Base-by-base conservation (phyloP, 306 rosid species). In the Prosopis cineraria region DNA sequence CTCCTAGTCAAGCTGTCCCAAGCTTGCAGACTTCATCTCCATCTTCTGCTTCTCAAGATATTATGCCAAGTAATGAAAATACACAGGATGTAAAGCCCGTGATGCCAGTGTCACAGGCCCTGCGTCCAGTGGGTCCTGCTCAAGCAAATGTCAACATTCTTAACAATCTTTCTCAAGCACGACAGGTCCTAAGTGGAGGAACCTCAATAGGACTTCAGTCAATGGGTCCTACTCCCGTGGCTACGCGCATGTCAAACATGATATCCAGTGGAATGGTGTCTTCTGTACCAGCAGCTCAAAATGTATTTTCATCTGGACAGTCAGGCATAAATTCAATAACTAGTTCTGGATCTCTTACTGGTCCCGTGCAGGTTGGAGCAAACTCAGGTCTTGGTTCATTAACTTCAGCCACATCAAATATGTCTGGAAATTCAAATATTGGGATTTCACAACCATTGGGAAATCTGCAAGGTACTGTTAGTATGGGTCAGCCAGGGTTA, bases 261-360 rank as follows among this genome's bases (percentile, higher is more conserved):
- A 95, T 95, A 84, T 95, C 99, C 63, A 95, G 91, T 87, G 99
- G 98, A 80, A 93, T 90, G 97, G 77, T 95, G 62, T 93, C 98
- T 81, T 89, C 99, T 40, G 90, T 88, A 56, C 91, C 92, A 50
- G 86, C 91, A 39, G 82, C 90, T 81, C 99, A 93, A 81, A 95
- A 87, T 65, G 94, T 87, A 79, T 89, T 89, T 90, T 85, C 98
- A 72, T 86, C 97, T 63, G 93, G 92, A 70, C 97, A 82, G 63
- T 58, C 93, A 2, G 89, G 80, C 68, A 82, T 87, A 20, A 82
- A 91, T 47, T 84, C 97, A 39, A 83, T 88, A 10, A 78, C 88
- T 67, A 91, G 93, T 78, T 87, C 98, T 78, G 89, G 91, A 66
- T 43, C 91, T 79, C 88, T 89, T 73, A 64, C 94, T 60, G 85